Evolutionary conservation across 2,329 filamentous ascomycete species (phyloP).

Genomic region (Microdochium paspali): DNA sequence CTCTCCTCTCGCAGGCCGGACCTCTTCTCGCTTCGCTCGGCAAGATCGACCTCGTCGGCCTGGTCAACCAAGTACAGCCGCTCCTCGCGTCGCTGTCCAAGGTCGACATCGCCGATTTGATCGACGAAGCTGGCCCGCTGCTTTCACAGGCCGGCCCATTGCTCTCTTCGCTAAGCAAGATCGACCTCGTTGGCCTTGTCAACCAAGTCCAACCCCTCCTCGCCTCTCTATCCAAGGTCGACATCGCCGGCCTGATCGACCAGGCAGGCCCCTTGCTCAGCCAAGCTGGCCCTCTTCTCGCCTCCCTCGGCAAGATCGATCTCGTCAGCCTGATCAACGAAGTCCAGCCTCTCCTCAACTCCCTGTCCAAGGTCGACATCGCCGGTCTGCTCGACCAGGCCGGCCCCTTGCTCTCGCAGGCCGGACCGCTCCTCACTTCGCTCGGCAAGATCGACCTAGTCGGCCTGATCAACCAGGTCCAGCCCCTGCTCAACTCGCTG

Average conservation of each 20-base stretch:
- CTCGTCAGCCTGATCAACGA: slow-evolving; percentile 14
- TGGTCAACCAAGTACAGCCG: slow-evolving; percentile 21
- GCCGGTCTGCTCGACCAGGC: slow-evolving; percentile 19
- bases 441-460: slow-evolving; percentile 20
- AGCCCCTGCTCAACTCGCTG: slow-evolving; percentile 20
- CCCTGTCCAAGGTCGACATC: slow-evolving; percentile 19
- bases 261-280: slow-evolving; percentile 30
- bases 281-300: slow-evolving; percentile 12
- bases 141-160: slow-evolving; percentile 11
- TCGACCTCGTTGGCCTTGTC: slow-evolving; percentile 27
- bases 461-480: slow-evolving; percentile 22
- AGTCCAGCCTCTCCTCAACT: slow-evolving; percentile 18
- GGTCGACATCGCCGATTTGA: slow-evolving; percentile 21
- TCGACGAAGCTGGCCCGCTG: slow-evolving; percentile 14
- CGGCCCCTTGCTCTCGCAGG: slow-evolving; percentile 11
- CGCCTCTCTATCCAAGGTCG: slow-evolving; percentile 21
- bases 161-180: background rate
- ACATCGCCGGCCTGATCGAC: slow-evolving; percentile 20
- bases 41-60: background rate
- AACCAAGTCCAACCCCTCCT: slow-evolving; percentile 25
- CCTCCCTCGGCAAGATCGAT: background rate
- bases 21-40: background rate
- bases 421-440: slow-evolving; percentile 3
- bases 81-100: slow-evolving; percentile 16
- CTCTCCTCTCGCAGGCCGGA: slow-evolving; percentile 26